phyloP scores from a whole-genome alignment of 306 rosid species.

The Acmispon strigosus region DNA sequence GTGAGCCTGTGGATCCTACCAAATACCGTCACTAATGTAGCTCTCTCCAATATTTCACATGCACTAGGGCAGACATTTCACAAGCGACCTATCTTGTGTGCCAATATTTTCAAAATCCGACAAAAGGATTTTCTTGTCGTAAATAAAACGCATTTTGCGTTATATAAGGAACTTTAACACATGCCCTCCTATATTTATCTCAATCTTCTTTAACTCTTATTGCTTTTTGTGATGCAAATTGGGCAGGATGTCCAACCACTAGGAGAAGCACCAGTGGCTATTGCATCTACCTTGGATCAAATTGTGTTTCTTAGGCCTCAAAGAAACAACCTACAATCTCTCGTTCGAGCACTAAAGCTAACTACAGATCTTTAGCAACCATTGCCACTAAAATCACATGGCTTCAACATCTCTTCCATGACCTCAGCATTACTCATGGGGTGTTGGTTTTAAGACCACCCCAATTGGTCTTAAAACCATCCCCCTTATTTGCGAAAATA shows the following conservation, averaged over 20 bases:
- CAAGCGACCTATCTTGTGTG: background rate
- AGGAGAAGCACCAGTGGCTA: too few species aligned
- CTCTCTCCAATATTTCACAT: background rate
- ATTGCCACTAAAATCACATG: background rate
- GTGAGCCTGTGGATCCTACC: background rate
- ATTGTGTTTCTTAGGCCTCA: background rate
- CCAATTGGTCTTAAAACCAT: too few species aligned
- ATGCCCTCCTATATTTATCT: too few species aligned
- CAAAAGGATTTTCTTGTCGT: too few species aligned
- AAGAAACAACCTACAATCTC: background rate
- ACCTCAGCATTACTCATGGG: background rate
- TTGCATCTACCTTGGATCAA: too few species aligned
- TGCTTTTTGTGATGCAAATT: too few species aligned
- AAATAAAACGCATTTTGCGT: too few species aligned
- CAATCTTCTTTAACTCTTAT: too few species aligned
- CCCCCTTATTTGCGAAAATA: too few species aligned
- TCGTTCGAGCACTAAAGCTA: background rate
- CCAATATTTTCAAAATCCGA: background rate
- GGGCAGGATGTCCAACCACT: too few species aligned
- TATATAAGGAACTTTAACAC: too few species aligned
- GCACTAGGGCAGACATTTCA: background rate
- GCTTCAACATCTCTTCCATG: background rate
- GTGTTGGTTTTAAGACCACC: too few species aligned
- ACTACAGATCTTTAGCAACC: background rate
- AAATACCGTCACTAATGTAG: background rate